Evolutionary conservation across 1,284 basidiomycete species (phyloP).

Genomic region (Austroboletus sp.): DNA sequence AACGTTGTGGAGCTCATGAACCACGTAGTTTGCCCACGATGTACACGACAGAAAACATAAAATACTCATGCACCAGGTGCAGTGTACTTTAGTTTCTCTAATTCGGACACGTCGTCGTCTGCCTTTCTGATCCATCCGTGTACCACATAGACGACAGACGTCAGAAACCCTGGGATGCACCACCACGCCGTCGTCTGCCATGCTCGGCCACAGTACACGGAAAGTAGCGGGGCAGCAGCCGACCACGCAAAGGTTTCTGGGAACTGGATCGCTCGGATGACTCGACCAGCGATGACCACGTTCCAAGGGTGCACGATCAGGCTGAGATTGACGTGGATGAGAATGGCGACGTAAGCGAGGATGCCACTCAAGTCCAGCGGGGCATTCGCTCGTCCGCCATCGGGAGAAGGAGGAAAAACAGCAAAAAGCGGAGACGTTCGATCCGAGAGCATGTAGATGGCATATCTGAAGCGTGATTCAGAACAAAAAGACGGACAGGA

Average conservation of each 20-base stretch:
- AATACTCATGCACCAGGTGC: slow-evolving; percentile 45
- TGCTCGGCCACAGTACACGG: slow-evolving; percentile 39
- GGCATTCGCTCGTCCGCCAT: slow-evolving; percentile 7
- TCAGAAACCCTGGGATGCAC: slow-evolving; percentile 38
- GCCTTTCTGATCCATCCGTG: slow-evolving; percentile 40
- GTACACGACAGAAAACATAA: too few relatives aligned
- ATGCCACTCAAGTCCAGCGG: slow-evolving; percentile 37
- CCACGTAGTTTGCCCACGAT: too few relatives aligned
- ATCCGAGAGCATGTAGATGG: slow-evolving; percentile 37
- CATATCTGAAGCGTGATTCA: slow-evolving; percentile 32
- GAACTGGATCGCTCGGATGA: slow-evolving; percentile 37
- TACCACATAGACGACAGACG: slow-evolving; percentile 40
- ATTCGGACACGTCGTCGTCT: slow-evolving; percentile 41
- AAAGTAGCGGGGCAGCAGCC: slow-evolving; percentile 43
- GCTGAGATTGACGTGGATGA: slow-evolving; percentile 44
- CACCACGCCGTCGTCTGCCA: slow-evolving; percentile 53
- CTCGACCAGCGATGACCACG: slow-evolving; percentile 22
- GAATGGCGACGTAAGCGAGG: slow-evolving; percentile 41
- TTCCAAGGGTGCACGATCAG: slow-evolving; percentile 35
- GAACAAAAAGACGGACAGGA: not conserved
- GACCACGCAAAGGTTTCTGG: slow-evolving; percentile 40
- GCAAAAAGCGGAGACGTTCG: slow-evolving; percentile 41
- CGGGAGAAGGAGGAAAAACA: slow-evolving; percentile 34
- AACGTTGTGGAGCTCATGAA: slow-evolving; percentile 8
- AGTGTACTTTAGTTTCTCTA: slow-evolving; percentile 50